These are phyloP conservation scores for Cyberlindnera euphorbiiphila DNA, from an alignment of 805 yeast genomes.

Conservation along the genomic window DNA sequence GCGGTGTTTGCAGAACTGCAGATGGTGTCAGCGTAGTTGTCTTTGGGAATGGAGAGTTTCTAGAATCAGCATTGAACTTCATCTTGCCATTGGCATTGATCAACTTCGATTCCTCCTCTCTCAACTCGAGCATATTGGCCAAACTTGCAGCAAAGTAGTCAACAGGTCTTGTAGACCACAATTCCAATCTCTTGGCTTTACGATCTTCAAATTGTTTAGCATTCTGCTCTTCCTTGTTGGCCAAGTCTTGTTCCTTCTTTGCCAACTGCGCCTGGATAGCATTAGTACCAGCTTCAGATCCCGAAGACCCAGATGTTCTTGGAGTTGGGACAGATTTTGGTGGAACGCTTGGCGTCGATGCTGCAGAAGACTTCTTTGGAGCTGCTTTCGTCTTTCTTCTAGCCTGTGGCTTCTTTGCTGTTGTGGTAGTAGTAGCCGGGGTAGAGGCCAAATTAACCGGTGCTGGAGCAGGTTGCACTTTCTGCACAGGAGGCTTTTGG, in stretches of 20 bases:
- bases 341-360: constrained; percentile 9
- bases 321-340: constrained; percentile 10
- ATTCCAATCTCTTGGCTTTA: constrained; percentile 22
- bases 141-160: constrained; percentile 27
- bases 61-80: constrained; percentile 13
- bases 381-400: constrained; percentile 15
- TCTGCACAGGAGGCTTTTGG: constrained; percentile 9
- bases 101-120: constrained; percentile 26
- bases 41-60: constrained; percentile 21
- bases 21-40: constrained; percentile 26
- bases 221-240: constrained; percentile 17
- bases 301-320: constrained; percentile 1
- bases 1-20: constrained; percentile 28
- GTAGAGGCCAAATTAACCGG: constrained; percentile 6
- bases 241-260: constrained; percentile 27
- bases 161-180: constrained; percentile 20
- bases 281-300: constrained; percentile 7
- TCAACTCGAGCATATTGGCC: constrained; percentile 25
- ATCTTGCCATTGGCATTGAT: constrained; percentile 20
- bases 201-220: constrained; percentile 20
- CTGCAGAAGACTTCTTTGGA: constrained; percentile 10
- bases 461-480: constrained; percentile 8
- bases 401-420: constrained; percentile 19
- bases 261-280: constrained; percentile 17
- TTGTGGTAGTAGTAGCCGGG: constrained; percentile 2